Percentiles rank a stretch among this genome's conserved stretches.
Evolutionary conservation across 208 protist genomes (phyloP).

Genomic region (Phytomonas sp.): DNA sequence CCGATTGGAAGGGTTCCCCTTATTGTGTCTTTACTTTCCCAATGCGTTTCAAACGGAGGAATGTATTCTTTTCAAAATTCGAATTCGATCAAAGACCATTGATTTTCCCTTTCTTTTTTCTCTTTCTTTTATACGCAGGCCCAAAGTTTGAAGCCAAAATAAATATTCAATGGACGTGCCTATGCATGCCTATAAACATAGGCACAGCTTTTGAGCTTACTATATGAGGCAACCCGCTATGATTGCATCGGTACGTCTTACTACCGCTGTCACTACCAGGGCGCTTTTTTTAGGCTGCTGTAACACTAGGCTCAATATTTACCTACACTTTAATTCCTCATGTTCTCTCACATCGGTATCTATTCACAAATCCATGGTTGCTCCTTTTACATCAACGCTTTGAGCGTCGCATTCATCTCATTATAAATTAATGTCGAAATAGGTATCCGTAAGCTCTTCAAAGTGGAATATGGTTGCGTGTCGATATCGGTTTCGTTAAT

Average conservation of each 20-base stretch:
- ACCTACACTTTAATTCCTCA: background rate
- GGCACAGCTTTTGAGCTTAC: background rate
- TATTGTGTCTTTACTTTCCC: constrained; percentile 2
- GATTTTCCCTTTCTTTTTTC: background rate
- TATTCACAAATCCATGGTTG: background rate
- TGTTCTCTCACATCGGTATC: background rate
- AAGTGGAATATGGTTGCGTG: background rate
- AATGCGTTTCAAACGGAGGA: background rate
- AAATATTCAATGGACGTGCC: too few relatives aligned
- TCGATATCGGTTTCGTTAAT: background rate
- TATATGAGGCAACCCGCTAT: background rate
- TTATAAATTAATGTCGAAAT: background rate
- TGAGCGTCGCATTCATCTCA: too few relatives aligned
- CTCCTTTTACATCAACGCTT: too few relatives aligned
- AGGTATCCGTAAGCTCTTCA: background rate
- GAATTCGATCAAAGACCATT: background rate
- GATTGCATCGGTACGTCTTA: background rate
- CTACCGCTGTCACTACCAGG: background rate
- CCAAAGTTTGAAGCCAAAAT: background rate
- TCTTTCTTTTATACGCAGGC: background rate
- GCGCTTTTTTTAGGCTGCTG: background rate
- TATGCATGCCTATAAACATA: background rate
- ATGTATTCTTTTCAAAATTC: background rate
- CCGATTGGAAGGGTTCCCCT: background rate
- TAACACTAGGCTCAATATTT: background rate